Conservation (phyloP, 2,329 filamentous ascomycete species). For the Diaporthe aspalathi region DNA sequence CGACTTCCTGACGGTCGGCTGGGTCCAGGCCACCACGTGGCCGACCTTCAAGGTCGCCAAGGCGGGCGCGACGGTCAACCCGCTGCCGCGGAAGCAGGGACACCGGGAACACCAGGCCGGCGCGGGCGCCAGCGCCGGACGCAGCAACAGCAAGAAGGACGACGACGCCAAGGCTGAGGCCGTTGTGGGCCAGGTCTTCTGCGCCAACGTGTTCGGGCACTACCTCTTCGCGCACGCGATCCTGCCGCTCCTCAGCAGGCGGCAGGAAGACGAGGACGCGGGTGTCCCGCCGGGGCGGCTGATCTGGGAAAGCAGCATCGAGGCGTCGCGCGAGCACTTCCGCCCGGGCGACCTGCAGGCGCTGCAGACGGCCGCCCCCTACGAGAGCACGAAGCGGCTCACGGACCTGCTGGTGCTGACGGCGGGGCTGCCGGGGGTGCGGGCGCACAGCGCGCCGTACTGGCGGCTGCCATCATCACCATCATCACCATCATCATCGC, state of each 20-base stretch:
- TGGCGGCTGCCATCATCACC: slow-evolving; percentile 49
- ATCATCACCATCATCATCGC: not conserved
- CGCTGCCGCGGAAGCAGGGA: slow-evolving; percentile 55
- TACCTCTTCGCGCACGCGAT: slow-evolving; percentile 89
- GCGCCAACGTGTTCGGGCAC: slow-evolving; percentile 94
- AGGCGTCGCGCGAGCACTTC: slow-evolving; percentile 69
- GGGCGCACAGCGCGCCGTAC: slow-evolving; percentile 67
- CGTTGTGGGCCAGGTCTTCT: slow-evolving; percentile 84
- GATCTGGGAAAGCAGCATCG: slow-evolving; percentile 89
- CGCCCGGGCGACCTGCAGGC: slow-evolving; percentile 80
- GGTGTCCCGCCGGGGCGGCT: slow-evolving; percentile 70
- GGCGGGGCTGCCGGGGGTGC: slow-evolving; percentile 72
- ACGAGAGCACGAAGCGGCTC: slow-evolving; percentile 88
- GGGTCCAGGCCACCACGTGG: slow-evolving; percentile 77
- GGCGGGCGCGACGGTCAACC: slow-evolving; percentile 57
- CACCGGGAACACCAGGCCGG: slow-evolving; percentile 52
- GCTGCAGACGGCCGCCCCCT: slow-evolving; percentile 70
- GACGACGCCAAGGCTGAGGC: slow-evolving; percentile 46
- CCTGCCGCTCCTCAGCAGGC: slow-evolving; percentile 74
- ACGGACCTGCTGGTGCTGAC: slow-evolving; percentile 88
- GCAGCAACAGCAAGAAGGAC: too few species aligned
- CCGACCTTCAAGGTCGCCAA: slow-evolving; percentile 79
- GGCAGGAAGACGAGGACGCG: slow-evolving; percentile 42
- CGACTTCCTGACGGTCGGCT: slow-evolving; percentile 66
- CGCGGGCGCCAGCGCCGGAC: not conserved